Evolutionary conservation across 768 basidiomycete species (phyloP).

Genomic region (Naganishia randhawae): DNA sequence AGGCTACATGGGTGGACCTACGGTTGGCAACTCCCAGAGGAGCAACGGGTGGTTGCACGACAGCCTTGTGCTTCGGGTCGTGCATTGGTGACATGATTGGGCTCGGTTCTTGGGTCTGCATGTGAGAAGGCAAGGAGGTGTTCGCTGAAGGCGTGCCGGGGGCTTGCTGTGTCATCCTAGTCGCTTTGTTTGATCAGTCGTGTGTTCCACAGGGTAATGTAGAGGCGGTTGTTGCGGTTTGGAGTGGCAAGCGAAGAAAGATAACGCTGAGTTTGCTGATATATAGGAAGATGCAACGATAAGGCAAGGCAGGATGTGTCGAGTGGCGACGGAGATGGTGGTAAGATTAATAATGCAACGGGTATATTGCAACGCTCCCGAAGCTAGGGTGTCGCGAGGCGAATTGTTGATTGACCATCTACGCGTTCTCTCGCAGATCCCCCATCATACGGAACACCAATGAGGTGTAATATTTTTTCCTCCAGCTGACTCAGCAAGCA

Average conservation of each 20-base stretch:
- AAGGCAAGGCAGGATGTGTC: too few relatives aligned
- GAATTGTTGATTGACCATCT: constrained; percentile 14
- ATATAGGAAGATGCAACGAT: too few relatives aligned
- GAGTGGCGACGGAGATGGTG: background rate
- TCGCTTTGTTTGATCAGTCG: background rate
- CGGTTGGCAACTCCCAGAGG: constrained; percentile 46
- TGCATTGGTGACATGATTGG: constrained; percentile 46
- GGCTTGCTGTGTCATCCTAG: constrained; percentile 3
- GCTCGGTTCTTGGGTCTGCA: constrained; percentile 18
- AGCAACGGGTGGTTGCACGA: constrained; percentile 39
- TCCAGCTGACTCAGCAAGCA: background rate
- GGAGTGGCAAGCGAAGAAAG: too few relatives aligned
- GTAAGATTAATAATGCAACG: background rate
- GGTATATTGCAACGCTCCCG: background rate
- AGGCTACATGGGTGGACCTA: constrained; percentile 33
- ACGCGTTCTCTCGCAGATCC: background rate
- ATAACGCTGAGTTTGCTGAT: too few relatives aligned
- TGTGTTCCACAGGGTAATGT: background rate
- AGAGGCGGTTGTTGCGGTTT: background rate
- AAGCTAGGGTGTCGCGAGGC: background rate
- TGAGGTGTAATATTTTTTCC: background rate
- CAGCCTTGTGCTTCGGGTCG: constrained; percentile 46
- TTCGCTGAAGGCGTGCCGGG: background rate
- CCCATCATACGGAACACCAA: background rate
- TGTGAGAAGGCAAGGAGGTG: constrained; percentile 19